Conservation (phyloP, 140 eudicot species). For the Cichorium intybus region DNA sequence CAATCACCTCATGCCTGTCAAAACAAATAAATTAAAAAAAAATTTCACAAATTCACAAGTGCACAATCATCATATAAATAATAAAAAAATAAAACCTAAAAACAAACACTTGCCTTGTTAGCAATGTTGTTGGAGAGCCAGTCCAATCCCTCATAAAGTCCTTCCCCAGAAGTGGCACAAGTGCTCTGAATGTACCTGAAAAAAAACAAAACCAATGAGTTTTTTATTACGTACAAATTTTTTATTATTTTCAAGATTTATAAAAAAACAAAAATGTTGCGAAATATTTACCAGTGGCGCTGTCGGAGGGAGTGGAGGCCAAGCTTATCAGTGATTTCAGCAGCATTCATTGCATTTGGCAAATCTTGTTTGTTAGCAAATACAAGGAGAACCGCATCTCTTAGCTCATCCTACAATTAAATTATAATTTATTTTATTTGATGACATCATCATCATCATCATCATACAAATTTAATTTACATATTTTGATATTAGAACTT, state of each 20-base stretch:
- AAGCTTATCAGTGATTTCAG: slow-evolving; percentile 62
- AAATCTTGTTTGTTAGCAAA: slow-evolving; percentile 70
- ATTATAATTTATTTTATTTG: background rate
- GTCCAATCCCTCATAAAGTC: slow-evolving; percentile 62
- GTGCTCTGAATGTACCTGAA: slow-evolving; percentile 66
- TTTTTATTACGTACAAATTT: too few species aligned
- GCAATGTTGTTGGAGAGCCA: slow-evolving; percentile 74
- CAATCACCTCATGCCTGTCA: slow-evolving; percentile 33
- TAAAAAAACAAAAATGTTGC: background rate
- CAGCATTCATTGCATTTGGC: slow-evolving; percentile 66
- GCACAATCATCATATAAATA: background rate
- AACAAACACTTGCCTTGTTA: slow-evolving; percentile 60
- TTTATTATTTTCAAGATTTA: background rate
- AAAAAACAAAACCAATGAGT: slow-evolving; percentile 2
- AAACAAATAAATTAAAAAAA: background rate
- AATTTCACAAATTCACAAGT: background rate
- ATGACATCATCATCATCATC: too few species aligned
- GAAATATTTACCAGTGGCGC: slow-evolving; percentile 44
- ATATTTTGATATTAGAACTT: too few species aligned
- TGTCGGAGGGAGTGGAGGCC: slow-evolving; percentile 62
- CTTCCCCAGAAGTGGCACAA: slow-evolving; percentile 64
- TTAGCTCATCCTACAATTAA: slow-evolving; percentile 44
- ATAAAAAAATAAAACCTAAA: background rate
- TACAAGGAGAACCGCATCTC: slow-evolving; percentile 61
- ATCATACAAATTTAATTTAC: too few species aligned